phyloP scores from a whole-genome alignment of 2,329 filamentous ascomycete species.

The Aspergillus phoenicis region DNA sequence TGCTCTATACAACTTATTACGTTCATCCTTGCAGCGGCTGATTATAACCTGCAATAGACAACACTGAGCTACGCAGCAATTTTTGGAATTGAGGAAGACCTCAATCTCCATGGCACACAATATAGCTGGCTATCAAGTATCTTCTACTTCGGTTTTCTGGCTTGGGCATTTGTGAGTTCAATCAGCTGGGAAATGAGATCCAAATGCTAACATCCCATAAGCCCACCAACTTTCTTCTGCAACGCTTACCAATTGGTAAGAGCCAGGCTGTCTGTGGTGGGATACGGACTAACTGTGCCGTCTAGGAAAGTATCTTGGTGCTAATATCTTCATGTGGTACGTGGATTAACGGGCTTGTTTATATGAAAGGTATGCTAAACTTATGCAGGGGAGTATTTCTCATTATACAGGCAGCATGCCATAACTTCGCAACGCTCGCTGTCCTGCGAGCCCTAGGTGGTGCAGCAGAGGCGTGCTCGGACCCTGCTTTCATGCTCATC shows the following conservation, averaged over 20 bases:
- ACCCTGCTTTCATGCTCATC: constrained; percentile 65
- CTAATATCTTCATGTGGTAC: constrained; percentile 61
- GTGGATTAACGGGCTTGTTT: constrained; percentile 1
- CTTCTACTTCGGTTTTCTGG: constrained; percentile 60
- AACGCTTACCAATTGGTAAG: constrained; percentile 54
- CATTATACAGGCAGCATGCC: constrained; percentile 57
- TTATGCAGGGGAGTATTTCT: constrained; percentile 49
- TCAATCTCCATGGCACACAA: constrained; percentile 58
- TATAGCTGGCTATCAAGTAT: constrained; percentile 61
- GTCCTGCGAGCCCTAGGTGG: constrained; percentile 60
- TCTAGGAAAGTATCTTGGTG: constrained; percentile 55
- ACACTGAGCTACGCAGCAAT: constrained; percentile 66
- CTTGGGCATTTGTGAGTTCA: constrained; percentile 49
- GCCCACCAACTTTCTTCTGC: constrained; percentile 57
- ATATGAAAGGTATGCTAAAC: background rate
- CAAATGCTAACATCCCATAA: background rate
- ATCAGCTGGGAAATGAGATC: no score
- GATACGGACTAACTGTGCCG: background rate
- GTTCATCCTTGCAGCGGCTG: background rate
- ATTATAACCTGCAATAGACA: constrained; percentile 42
- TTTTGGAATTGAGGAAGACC: constrained; percentile 63
- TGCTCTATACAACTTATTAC: no score
- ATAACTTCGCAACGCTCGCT: constrained; percentile 59
- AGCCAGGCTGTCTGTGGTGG: background rate
- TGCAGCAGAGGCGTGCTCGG: constrained; percentile 59